Evolutionary conservation across 2,329 filamentous ascomycete species (phyloP).

Genomic region (Fusarium penzigii): DNA sequence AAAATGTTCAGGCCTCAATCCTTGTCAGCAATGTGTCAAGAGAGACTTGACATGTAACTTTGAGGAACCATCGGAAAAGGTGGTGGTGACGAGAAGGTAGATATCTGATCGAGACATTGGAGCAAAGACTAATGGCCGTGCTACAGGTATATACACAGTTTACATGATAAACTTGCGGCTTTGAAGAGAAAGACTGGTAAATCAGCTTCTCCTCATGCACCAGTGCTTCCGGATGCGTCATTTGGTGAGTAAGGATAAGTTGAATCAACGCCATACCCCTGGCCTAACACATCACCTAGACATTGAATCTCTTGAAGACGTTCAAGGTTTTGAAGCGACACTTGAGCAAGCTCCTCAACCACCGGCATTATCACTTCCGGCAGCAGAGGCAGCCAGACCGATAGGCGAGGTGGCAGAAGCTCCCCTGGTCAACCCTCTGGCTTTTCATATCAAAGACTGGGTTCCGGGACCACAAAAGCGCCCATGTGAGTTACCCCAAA

Average conservation of each 20-base stretch:
- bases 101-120: background rate
- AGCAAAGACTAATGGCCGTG: background rate
- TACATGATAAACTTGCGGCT: constrained; percentile 14
- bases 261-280: background rate
- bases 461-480: constrained; percentile 13
- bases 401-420: constrained; percentile 2
- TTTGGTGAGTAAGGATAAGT: background rate
- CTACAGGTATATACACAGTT: constrained; percentile 14
- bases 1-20: constrained; percentile 15
- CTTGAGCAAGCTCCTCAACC: background rate
- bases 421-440: constrained; percentile 19
- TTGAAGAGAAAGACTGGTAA: constrained; percentile 6
- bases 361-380: constrained; percentile 1
- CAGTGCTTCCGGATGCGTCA: constrained; percentile 2
- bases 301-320: background rate
- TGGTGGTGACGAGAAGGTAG: constrained; percentile 18
- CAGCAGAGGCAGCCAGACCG: background rate
- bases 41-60: constrained; percentile 11
- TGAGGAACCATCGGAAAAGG: constrained; percentile 17
- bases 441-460: constrained; percentile 23
- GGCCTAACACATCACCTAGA: background rate
- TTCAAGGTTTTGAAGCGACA: background rate
- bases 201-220: background rate
- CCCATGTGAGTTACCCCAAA: constrained; percentile 1
- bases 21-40: constrained; percentile 20